phyloP scores from a whole-genome alignment of 1,284 basidiomycete genomes.

The Phenoliferia sp. region DNA sequence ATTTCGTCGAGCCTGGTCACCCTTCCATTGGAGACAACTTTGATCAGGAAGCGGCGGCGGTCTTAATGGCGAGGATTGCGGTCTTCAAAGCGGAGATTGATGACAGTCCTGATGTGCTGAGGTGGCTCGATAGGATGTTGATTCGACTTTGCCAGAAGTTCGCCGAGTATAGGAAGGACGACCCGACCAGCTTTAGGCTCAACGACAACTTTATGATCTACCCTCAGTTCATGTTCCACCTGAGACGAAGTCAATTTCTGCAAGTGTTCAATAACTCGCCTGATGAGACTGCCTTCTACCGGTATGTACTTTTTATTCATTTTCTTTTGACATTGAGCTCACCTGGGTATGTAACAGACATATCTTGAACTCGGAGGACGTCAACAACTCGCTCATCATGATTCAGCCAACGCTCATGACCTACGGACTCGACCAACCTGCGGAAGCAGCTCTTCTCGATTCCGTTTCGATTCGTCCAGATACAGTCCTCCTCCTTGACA shows the following conservation, averaged over 20 bases:
- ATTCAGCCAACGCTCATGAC: conserved; percentile 99
- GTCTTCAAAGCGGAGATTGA: conserved; percentile 99
- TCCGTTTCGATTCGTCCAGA: conserved; percentile 97
- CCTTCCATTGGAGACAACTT: conserved; percentile 89
- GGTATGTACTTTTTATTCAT: conserved; percentile 47
- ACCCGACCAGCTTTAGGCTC: conserved; percentile 88
- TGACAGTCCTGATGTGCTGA: conserved; percentile 91
- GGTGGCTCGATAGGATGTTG: conserved; percentile 98
- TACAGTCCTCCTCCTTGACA: conserved; percentile 95
- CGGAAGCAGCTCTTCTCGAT: conserved; percentile 93
- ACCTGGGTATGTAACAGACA: conserved; percentile 55
- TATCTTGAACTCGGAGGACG: conserved; percentile 93
- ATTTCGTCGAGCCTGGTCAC: conserved; percentile 94
- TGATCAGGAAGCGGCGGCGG: conserved; percentile 97
- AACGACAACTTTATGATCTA: conserved; percentile 98
- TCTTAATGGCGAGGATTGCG: conserved; percentile 97
- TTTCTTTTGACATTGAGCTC: not conserved
- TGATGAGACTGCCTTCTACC: conserved; percentile 98
- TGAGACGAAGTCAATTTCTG: conserved; percentile 93
- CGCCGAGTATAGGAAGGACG: conserved; percentile 97
- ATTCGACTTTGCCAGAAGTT: conserved; percentile 99
- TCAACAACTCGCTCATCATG: conserved; percentile 99
- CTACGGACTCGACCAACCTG: conserved; percentile 83
- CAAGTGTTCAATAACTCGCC: conserved; percentile 99
- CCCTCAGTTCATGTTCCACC: conserved; percentile 99